Evolutionary conservation across 148 eudicot genomes (phyloP).

Genomic region (Cornus suecica): DNA sequence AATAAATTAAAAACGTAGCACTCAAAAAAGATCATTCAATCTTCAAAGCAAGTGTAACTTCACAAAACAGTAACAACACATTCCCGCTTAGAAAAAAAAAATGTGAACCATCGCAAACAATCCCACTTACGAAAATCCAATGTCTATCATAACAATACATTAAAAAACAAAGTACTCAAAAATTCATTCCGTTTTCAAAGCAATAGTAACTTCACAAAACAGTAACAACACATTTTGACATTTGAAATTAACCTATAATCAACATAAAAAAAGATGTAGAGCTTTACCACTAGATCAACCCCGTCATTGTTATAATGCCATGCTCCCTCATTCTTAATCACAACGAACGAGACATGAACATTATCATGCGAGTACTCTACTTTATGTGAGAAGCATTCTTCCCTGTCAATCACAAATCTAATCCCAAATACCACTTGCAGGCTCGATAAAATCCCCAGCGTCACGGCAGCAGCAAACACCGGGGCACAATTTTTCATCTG

Average conservation of each 20-base stretch:
- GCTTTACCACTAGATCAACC: constrained; percentile 83
- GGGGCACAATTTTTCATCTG: constrained; percentile 17
- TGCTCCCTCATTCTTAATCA: constrained; percentile 67
- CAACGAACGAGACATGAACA: constrained; percentile 78
- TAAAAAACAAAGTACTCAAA: not conserved
- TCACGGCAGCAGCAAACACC: constrained; percentile 1
- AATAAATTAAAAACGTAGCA: not conserved
- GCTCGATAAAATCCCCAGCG: constrained; percentile 35
- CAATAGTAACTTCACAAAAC: not conserved
- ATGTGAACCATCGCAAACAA: too few relatives aligned
- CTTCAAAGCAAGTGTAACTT: not conserved
- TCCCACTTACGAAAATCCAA: not conserved
- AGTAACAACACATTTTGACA: not conserved
- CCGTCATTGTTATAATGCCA: constrained; percentile 75
- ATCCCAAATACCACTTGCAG: constrained; percentile 51
- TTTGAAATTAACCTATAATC: too few relatives aligned
- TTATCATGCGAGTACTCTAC: constrained; percentile 69
- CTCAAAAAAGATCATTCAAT: too few relatives aligned
- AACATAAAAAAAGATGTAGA: not conserved
- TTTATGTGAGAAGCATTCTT: constrained; percentile 86
- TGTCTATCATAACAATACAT: not conserved
- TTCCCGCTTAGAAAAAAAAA: too few relatives aligned
- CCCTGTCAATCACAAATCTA: constrained; percentile 83
- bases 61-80: not conserved
- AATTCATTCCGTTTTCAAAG: too few relatives aligned